Base-by-base conservation (phyloP, 225 moss, liverwort and hornwort species). In the Pleurozium schreberi region DNA sequence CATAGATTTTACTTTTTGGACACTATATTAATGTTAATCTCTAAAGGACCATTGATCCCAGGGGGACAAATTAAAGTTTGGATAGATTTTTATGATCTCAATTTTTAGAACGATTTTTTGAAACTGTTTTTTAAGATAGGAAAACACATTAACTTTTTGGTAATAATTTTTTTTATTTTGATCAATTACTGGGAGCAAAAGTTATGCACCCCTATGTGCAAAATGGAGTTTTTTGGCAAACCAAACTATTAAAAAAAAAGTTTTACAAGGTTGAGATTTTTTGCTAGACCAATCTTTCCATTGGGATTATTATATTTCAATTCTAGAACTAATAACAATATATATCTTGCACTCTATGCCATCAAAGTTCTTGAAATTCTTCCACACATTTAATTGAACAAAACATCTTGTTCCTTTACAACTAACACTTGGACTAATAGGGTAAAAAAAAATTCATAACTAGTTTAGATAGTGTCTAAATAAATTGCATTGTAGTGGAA, bases 361-460 rank as follows among this genome's bases (percentile, higher is more conserved):
- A 45, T 57, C 15, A 57, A 38, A n/a, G 16, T 38, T 23, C 57
- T 2, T 57, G 2, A 26, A 57, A 25, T 16, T 55, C 26, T n/a
- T 26, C 26, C 4, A 36, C 17, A 10, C 57, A 26, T 57, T 77
- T 14, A 0, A 5, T 22, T 6, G 5, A 3, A 53, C 6, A 36
- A 52, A 21, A 53, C 8, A 0, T 25, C 9, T 36, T 15, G 38
- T 1, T 25, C 16, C 0, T 18, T 2, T 1, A 22, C 2, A 4
- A 5, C 12, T 53, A 16, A 53, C 14, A 53, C 14, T 53, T 15
- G 14, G 8, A 2, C 1, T 33, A 2, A 47, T 11, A 11, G 11
- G 18, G 0, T 4, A 15, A 5, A 50, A 5, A 50, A 13, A 50
- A 12, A 8, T 20, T 50, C 13, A 34, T 27, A 50, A 33, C 5